Base-by-base conservation (phyloP, 371 early-diverging fungal genomes). In the Parasitella parasitica region DNA sequence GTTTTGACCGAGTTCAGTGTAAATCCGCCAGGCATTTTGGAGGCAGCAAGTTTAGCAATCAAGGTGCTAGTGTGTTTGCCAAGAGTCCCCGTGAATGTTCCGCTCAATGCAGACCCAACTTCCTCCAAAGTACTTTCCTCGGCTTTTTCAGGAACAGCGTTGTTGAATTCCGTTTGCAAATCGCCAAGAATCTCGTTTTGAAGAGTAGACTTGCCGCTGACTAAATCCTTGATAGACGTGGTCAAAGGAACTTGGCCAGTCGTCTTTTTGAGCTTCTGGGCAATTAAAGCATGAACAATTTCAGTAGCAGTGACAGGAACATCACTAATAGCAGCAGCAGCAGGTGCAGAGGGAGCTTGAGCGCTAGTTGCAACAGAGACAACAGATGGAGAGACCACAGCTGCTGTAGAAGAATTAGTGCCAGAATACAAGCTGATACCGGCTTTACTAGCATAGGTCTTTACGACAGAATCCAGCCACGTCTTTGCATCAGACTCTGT, bases 161-260 rank as follows among this genome's bases (percentile, higher is more conserved):
- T 87, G 54, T 89, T 89, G 79, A 97, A 95, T 77, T 97, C 97
- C 69, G 93, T 94, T 69, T 92, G 93, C 53, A 96, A 81, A 75
- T 96, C 97, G 77, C 96, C 97, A 34, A 97, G 82, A 54, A 97
- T 96, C 73, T 97, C 97, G 78, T 97, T 97, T 72, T 96, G 97
- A 60, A 97, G 85, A 18, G 97, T 97, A 4, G 93, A 93, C 77
- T 96, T 96, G 65, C 97, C 97, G 49, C 94, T 95, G 18, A 94
- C 94, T 49, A 97, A 86, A 57, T 97, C 97, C 81, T 94, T 94
- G 76, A 97, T 90, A 30, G 92, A 85, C 78, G 92, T 92, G 61
- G 82, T 73, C 32, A 86, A 72, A 12, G 91, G 84, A 26, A 97
- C 77, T 43, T 94, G 93, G 13, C 76, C 78, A 7, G 91, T 69